A percentile compares a stretch with the other conserved stretches of the same genome.
Evolutionary conservation across 495 filamentous ascomycete genomes (phyloP).

Genomic region (Daldinia loculata): DNA sequence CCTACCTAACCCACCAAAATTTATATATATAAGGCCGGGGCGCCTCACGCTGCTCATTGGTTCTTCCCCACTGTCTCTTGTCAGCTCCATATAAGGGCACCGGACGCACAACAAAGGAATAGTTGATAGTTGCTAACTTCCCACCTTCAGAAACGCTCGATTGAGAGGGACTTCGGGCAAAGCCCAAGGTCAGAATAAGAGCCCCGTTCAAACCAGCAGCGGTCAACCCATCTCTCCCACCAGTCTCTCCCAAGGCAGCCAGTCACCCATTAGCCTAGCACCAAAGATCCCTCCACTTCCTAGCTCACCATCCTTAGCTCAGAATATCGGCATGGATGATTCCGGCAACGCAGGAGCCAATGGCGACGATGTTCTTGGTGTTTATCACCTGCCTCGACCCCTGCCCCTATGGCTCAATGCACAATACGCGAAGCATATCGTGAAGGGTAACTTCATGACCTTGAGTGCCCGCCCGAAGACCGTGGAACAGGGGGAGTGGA

Average conservation of each 20-base stretch:
- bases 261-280: constrained; percentile 59
- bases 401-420: constrained; percentile 75
- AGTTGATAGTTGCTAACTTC: constrained; percentile 23
- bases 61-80: constrained; percentile 20
- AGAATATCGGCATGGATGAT: constrained; percentile 61
- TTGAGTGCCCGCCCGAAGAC: constrained; percentile 87
- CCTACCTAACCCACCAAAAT: constrained; percentile 11
- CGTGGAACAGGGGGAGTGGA: constrained; percentile 91
- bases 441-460: constrained; percentile 96
- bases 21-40: constrained; percentile 8
- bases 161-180: constrained; percentile 57
- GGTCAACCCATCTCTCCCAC: constrained; percentile 55
- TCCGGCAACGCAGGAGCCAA: constrained; percentile 52
- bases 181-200: constrained; percentile 50
- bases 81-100: constrained; percentile 10
- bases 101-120: constrained; percentile 20
- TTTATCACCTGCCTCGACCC: constrained; percentile 59
- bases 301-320: constrained; percentile 65
- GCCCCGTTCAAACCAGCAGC: constrained; percentile 50
- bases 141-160: constrained; percentile 54
- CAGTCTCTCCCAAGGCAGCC: constrained; percentile 54
- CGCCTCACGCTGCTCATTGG: constrained; percentile 10
- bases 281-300: constrained; percentile 65
- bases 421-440: constrained; percentile 82
- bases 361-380: constrained; percentile 59